These are phyloP conservation scores for Leptographium flavum DNA, from an alignment of 2,329 filamentous ascomycete species.

Conservation along the genomic window DNA sequence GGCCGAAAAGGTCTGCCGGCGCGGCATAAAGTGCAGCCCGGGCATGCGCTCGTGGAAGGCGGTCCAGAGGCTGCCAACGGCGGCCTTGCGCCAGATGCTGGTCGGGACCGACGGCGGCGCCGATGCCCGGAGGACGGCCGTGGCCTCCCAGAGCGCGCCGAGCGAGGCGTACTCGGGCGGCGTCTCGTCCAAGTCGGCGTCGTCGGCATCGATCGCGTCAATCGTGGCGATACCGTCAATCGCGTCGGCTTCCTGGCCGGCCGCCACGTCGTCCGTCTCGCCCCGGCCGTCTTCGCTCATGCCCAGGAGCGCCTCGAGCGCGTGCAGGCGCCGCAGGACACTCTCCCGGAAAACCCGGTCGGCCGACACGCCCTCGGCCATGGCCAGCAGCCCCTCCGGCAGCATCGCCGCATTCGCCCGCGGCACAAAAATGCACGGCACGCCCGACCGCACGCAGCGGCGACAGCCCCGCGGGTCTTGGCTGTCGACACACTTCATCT, in stretches of 20 bases:
- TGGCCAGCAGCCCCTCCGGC: background rate
- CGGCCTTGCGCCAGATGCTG: slow-evolving; percentile 5
- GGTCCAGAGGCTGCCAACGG: slow-evolving; percentile 6
- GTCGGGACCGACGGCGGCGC: background rate
- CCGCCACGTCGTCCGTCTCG: background rate
- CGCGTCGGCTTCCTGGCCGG: background rate
- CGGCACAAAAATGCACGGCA: slow-evolving; percentile 10
- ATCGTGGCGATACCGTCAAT: background rate
- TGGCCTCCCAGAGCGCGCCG: slow-evolving; percentile 6
- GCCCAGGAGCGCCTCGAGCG: slow-evolving; percentile 5
- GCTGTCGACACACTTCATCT: slow-evolving; percentile 9
- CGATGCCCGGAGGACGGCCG: background rate
- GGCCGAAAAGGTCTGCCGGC: slow-evolving; percentile 25
- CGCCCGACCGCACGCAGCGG: slow-evolving; percentile 4
- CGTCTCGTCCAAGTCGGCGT: background rate
- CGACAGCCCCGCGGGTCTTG: slow-evolving; percentile 4
- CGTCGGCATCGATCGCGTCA: background rate
- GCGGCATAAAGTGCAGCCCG: slow-evolving; percentile 28
- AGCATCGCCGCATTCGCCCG: slow-evolving; percentile 7
- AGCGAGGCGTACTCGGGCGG: slow-evolving; percentile 3
- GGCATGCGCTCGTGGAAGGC: slow-evolving; percentile 28
- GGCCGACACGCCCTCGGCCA: background rate
- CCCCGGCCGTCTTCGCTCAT: background rate
- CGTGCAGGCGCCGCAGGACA: slow-evolving; percentile 6
- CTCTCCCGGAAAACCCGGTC: slow-evolving; percentile 3